Percentiles rank a stretch among this genome's conserved stretches.
phyloP scores from a whole-genome alignment of 2,329 filamentous ascomycete genomes.

The Pezicula radicicola region DNA sequence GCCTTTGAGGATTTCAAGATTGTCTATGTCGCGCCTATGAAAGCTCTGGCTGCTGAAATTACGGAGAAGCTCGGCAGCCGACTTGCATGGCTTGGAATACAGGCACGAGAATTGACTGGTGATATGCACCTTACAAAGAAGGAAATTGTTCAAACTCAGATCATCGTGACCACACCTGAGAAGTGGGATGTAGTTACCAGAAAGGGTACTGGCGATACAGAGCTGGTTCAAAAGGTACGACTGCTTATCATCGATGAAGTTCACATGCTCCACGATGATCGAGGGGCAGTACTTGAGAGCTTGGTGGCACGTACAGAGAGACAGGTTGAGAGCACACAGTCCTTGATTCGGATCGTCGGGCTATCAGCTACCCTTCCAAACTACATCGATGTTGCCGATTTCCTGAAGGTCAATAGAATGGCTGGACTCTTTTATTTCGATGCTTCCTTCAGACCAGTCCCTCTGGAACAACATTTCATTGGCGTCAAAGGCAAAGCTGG shows the following conservation, averaged over 20 bases:
- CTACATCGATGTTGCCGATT: constrained; percentile 94
- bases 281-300: constrained; percentile 93
- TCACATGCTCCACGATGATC: constrained; percentile 98
- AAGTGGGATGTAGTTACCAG: constrained; percentile 99
- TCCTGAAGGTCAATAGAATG: constrained; percentile 91
- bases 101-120: constrained; percentile 90
- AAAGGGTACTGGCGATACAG: constrained; percentile 95
- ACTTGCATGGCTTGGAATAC: constrained; percentile 88
- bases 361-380: constrained; percentile 95
- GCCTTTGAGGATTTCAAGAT: constrained; percentile 91
- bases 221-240: constrained; percentile 94
- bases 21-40: constrained; percentile 98
- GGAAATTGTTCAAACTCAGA: constrained; percentile 93
- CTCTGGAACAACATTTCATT: constrained; percentile 94
- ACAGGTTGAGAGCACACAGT: constrained; percentile 97
- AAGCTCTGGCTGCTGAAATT: constrained; percentile 92
- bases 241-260: constrained; percentile 98
- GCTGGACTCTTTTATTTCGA: constrained; percentile 97
- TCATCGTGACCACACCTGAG: constrained; percentile 97
- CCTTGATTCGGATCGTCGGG: constrained; percentile 91
- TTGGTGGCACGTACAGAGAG: constrained; percentile 91
- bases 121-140: constrained; percentile 98
- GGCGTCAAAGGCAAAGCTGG: constrained; percentile 91
- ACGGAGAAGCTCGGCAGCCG: constrained; percentile 92
- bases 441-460: constrained; percentile 90